Evolutionary conservation across 306 rosid species (phyloP).

Genomic region (Erythrophleum fordii): DNA sequence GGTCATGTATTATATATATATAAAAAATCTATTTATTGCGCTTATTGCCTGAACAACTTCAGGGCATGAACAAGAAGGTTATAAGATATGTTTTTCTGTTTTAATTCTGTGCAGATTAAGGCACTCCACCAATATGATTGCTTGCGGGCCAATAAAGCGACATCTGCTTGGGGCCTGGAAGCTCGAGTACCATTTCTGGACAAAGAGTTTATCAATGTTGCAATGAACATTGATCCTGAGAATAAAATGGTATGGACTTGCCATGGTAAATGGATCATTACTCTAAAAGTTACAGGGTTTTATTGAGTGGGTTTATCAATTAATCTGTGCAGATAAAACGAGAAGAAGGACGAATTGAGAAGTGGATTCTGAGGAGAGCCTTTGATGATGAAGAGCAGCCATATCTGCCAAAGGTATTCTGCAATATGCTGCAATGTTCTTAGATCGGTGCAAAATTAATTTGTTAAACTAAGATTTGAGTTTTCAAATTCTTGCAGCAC

Average conservation of each 20-base stretch:
- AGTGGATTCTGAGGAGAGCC: constrained; percentile 87
- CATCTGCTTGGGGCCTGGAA: constrained; percentile 97
- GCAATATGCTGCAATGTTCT: constrained; percentile 1
- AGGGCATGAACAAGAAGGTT: not conserved
- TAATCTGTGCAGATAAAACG: constrained; percentile 61
- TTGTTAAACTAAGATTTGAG: constrained; percentile 33
- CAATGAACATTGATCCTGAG: constrained; percentile 90
- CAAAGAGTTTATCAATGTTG: constrained; percentile 75
- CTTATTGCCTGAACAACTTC: constrained; percentile 19
- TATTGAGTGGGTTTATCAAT: not conserved
- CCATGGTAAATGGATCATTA: not conserved
- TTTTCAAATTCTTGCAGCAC: constrained; percentile 60
- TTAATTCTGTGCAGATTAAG: constrained; percentile 65
- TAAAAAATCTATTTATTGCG: not conserved
- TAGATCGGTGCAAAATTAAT: not conserved
- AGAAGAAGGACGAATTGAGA: constrained; percentile 86
- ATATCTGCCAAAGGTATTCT: constrained; percentile 86
- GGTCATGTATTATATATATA: constrained; percentile 43
- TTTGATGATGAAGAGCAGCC: constrained; percentile 92
- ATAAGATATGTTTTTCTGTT: not conserved
- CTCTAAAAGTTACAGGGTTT: not conserved
- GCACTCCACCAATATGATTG: constrained; percentile 92
- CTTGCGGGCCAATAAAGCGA: constrained; percentile 85
- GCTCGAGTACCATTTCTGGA: constrained; percentile 94
- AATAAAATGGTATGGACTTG: constrained; percentile 64